These are phyloP conservation scores for Globisporangium acanthophoron DNA, from an alignment of 352 stramenopile species.

Conservation along the genomic window DNA sequence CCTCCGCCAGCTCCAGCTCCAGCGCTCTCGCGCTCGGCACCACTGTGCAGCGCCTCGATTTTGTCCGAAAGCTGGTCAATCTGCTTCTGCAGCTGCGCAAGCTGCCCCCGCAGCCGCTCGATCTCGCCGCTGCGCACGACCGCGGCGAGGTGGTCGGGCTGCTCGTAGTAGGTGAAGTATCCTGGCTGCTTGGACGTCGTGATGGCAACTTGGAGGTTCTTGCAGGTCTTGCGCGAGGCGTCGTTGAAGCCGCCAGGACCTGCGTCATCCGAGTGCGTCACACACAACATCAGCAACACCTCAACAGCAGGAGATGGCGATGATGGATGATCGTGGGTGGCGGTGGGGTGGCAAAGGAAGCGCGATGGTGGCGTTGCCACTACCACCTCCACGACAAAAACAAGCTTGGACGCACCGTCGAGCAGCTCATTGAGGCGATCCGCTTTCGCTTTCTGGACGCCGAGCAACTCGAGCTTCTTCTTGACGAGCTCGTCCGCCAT, in stretches of 20 bases:
- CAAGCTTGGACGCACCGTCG: constrained; percentile 22
- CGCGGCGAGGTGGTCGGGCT: constrained; percentile 49
- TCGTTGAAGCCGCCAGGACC: constrained; percentile 67
- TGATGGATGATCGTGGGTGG: constrained; percentile 1
- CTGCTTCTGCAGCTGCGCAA: constrained; percentile 60
- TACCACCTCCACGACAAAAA: too few relatives aligned
- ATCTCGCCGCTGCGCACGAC: constrained; percentile 52
- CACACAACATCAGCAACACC: neutral
- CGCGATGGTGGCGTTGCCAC: neutral
- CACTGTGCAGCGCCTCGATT: constrained; percentile 20
- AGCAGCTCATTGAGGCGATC: constrained; percentile 57
- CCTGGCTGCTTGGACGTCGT: constrained; percentile 63
- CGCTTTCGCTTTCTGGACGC: constrained; percentile 57
- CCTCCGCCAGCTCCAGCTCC: constrained; percentile 2
- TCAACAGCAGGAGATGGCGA: neutral
- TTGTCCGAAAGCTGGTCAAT: constrained; percentile 62
- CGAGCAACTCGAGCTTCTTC: constrained; percentile 76
- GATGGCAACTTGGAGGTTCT: constrained; percentile 78
- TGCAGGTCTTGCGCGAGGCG: constrained; percentile 63
- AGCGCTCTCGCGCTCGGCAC: constrained; percentile 3
- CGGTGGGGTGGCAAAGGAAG: neutral
- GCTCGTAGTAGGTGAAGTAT: constrained; percentile 72
- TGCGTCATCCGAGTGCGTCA: constrained; percentile 9
- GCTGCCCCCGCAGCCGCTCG: constrained; percentile 48
- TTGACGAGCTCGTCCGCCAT: constrained; percentile 60